Percentiles rank a stretch among this genome's conserved stretches.
Evolutionary conservation across 768 basidiomycete species (phyloP).

Genomic region (Suillus weaverae): DNA sequence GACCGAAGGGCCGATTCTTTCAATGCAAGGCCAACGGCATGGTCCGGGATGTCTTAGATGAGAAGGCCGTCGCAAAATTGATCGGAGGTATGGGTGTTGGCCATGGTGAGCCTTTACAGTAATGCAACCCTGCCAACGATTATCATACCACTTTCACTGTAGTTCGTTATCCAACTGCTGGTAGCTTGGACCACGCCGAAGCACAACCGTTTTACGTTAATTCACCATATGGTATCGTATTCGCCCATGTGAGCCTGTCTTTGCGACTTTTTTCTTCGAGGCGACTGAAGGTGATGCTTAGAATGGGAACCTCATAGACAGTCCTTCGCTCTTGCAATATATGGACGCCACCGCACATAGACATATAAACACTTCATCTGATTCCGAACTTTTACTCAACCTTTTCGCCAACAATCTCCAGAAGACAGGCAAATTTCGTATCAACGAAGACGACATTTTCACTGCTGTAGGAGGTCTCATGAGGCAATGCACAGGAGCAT

Average conservation of each 20-base stretch:
- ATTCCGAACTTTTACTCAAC: conserved; percentile 96
- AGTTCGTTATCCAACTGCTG: conserved; percentile 99
- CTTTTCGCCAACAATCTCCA: conserved; percentile 97
- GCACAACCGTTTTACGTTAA: conserved; percentile 99
- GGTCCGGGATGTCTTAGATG: conserved; percentile 96
- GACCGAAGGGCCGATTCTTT: conserved; percentile 90
- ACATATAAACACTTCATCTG: conserved; percentile 98
- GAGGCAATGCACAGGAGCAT: conserved; percentile 86
- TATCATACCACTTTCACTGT: not conserved
- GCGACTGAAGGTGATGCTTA: conserved; percentile 30
- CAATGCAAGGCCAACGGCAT: conserved; percentile 99
- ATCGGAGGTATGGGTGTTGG: conserved; percentile 97
- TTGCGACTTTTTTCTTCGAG: not conserved
- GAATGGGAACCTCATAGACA: conserved; percentile 99
- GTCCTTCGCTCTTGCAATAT: conserved; percentile 75
- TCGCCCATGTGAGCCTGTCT: conserved; percentile 78
- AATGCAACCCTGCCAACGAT: not conserved
- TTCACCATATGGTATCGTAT: conserved; percentile 97
- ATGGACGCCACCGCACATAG: conserved; percentile 96
- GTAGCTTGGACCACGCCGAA: conserved; percentile 94
- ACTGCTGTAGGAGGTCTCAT: conserved; percentile 89
- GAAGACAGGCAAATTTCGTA: conserved; percentile 97
- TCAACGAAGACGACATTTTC: conserved; percentile 99
- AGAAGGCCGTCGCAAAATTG: conserved; percentile 68
- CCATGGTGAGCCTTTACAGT: conserved; percentile 63